phyloP scores from a whole-genome alignment of 2,329 filamentous ascomycete genomes.

The Cladophialophora psammophila region DNA sequence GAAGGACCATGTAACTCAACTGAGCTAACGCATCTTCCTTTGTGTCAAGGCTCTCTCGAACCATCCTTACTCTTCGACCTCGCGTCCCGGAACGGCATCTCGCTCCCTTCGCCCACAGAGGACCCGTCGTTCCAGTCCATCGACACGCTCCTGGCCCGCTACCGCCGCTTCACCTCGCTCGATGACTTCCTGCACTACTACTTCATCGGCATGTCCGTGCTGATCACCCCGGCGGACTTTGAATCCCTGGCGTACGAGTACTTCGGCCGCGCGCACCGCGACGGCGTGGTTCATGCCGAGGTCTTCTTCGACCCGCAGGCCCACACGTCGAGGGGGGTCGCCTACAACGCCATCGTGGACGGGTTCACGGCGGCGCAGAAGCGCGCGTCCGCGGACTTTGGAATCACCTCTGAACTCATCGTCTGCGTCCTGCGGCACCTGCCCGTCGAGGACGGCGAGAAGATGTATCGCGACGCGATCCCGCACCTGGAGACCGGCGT shows the following conservation, averaged over 20 bases:
- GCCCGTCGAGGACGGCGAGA: conserved; percentile 30
- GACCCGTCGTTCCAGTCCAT: conserved; percentile 70
- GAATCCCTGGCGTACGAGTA: conserved; percentile 76
- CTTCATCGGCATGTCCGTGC: conserved; percentile 76
- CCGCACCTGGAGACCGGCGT: conserved; percentile 57
- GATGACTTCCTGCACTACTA: conserved; percentile 80
- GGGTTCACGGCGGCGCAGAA: conserved; percentile 69
- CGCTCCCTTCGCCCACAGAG: conserved; percentile 60
- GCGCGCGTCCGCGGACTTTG: conserved; percentile 67
- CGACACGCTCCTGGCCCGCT: conserved; percentile 67
- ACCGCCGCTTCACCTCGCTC: conserved; percentile 71
- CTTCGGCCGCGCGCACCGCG: conserved; percentile 68
- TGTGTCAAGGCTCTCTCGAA: conserved; percentile 61
- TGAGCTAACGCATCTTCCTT: not conserved
- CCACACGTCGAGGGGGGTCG: conserved; percentile 70
- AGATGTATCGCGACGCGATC: conserved; percentile 36
- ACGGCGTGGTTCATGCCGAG: conserved; percentile 76
- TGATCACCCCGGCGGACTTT: conserved; percentile 71
- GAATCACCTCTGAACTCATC: conserved; percentile 71
- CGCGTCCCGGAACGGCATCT: conserved; percentile 70
- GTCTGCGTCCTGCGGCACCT: conserved; percentile 70
- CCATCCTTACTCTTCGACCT: conserved; percentile 74
- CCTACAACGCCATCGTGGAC: conserved; percentile 67
- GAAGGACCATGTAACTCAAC: too few relatives aligned
- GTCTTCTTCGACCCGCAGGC: conserved; percentile 84